phyloP scores from a whole-genome alignment of 306 rosid species.

The Oxytropis ochrocephala region DNA sequence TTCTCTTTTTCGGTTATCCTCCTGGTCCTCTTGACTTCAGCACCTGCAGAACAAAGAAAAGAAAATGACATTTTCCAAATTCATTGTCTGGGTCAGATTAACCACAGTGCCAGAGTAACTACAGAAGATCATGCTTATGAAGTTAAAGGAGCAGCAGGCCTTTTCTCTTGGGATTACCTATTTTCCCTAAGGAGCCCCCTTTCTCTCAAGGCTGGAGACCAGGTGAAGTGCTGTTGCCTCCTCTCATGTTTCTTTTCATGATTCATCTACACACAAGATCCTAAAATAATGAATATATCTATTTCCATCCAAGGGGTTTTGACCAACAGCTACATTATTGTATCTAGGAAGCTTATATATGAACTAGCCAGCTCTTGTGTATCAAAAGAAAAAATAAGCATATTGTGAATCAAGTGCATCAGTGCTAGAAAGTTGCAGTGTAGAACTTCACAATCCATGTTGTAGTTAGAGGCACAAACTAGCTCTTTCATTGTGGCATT shows the following conservation, averaged over 20 bases:
- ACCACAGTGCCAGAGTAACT: constrained; percentile 68
- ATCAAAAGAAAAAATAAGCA: background rate
- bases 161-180: constrained; percentile 84
- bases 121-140: constrained; percentile 83
- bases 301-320: background rate
- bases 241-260: background rate
- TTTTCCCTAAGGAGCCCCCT: constrained; percentile 74
- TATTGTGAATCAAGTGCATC: background rate
- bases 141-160: constrained; percentile 84
- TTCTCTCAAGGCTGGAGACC: constrained; percentile 85
- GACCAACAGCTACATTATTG: background rate
- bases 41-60: background rate
- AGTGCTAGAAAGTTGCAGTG: background rate
- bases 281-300: background rate
- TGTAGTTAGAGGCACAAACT: background rate
- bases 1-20: background rate
- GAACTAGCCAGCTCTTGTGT: background rate
- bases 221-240: constrained; percentile 39
- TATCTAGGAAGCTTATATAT: background rate
- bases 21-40: background rate
- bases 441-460: background rate
- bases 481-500: too few relatives aligned
- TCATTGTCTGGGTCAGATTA: constrained; percentile 50
- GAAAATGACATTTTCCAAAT: constrained; percentile 4
- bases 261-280: background rate